Evolutionary conservation across 78 protist genomes (phyloP).

Genomic region (Monocercomonoides exilis): DNA sequence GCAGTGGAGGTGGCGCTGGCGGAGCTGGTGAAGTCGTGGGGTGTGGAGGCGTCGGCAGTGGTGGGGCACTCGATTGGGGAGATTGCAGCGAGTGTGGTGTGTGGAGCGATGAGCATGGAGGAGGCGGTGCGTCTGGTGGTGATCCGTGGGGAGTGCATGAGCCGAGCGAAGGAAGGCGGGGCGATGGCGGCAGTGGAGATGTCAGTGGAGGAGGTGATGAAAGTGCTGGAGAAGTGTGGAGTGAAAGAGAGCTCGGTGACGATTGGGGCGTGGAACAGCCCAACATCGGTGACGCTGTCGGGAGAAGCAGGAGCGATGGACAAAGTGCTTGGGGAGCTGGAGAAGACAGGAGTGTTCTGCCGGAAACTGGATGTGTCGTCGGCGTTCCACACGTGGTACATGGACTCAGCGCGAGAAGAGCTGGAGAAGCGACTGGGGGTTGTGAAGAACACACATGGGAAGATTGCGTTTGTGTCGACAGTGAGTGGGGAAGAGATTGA

Average conservation of each 20-base stretch:
- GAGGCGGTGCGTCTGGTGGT: conserved; percentile 22
- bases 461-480: not conserved
- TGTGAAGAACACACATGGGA: not conserved
- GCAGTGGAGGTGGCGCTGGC: conserved; percentile 42
- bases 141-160: conserved; percentile 21
- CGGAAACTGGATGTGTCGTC: not conserved
- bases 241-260: not conserved
- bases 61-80: conserved; percentile 62
- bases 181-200: not conserved
- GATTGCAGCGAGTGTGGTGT: conserved; percentile 28
- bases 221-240: not conserved
- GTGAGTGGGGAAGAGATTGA: not conserved
- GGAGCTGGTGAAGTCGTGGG: conserved; percentile 4
- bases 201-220: not conserved
- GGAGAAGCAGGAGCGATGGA: not conserved
- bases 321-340: not conserved
- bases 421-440: not conserved
- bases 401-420: not conserved
- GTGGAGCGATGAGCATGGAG: conserved; percentile 32
- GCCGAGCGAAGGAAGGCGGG: not conserved
- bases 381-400: conserved; percentile 11
- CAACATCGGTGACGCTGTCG: not conserved
- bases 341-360: not conserved
- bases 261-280: not conserved
- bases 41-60: conserved; percentile 24